Base-by-base conservation (phyloP, 2,329 filamentous ascomycete genomes). In the Rutstroemia sp. region DNA sequence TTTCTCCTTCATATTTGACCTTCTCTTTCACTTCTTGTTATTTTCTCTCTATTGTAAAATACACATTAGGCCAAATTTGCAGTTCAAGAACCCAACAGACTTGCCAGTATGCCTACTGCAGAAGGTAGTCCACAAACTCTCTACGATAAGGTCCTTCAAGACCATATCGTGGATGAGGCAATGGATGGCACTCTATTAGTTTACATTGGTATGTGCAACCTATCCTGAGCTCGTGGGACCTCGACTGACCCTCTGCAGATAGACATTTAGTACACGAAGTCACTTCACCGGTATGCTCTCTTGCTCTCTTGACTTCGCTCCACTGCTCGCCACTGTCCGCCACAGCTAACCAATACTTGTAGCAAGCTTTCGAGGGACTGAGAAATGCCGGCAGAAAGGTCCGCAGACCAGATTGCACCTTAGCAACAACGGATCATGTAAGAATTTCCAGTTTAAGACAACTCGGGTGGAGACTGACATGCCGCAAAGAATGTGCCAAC, bases 211-310 rank as follows among this genome's bases (percentile, higher is more conserved):
- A 78, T 65, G 83, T 72, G 25, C 16, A 12, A 23, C 36, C 10
- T 4, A 17, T 19, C 10, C 17, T 14, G 3, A 6, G 14, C n/a
- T 7, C 27, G 17, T 19, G 5, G 5, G 21, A 30, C 16, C 19
- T 17, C 3, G 27, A 39, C 61, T 68, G 44, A 68, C 57, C 23
- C 42, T 48, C 47, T 57, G 57, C 67, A 92, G 90, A 95, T 75
- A 83, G 94, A 73, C 94, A 99, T 79, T 81, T 99, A 61, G 92
- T 97, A 60, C 94, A 99, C 72, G 94, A 99, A 79, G 94, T 99
- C 71, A 99, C 94, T 67, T 96, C 92, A 67, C 94, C 94, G 61
- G 88, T 91, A 81, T 70, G 86, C 73, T 60, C 25, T 48, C 27
- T 14, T 30, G 38, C 49, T 50, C 12, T 9, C 36, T 9, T 8